Conservation (phyloP, 2,329 filamentous ascomycete genomes). For the Trichophaea hybrida region DNA sequence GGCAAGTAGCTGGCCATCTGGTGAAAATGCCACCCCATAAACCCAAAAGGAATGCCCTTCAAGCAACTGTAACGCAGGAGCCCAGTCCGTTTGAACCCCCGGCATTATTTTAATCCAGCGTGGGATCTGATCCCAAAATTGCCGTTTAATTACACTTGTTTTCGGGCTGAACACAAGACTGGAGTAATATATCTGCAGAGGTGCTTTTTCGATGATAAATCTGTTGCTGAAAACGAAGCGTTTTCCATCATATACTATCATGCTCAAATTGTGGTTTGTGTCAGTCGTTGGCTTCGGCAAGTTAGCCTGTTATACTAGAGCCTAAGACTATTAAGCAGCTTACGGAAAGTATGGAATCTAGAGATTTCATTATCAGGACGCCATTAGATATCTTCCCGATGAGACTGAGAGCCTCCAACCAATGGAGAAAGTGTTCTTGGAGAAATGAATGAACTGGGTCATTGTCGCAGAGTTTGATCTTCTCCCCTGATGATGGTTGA, state of each 20-base stretch:
- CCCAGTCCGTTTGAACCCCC: background rate
- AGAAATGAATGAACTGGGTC: slow-evolving; percentile 28
- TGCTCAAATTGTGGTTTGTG: too few species aligned
- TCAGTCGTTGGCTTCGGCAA: too few species aligned
- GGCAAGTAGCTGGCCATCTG: slow-evolving; percentile 76
- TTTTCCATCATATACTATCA: too few species aligned
- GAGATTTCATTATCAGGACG: too few species aligned
- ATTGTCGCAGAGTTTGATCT: background rate
- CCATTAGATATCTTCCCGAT: slow-evolving; percentile 27
- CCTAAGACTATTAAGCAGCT: too few species aligned
- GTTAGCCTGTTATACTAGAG: too few species aligned
- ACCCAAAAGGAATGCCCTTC: slow-evolving; percentile 88
- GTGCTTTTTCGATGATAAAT: background rate
- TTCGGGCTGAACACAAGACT: background rate
- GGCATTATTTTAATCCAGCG: background rate
- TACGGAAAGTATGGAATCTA: too few species aligned
- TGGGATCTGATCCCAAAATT: background rate
- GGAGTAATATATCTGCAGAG: background rate
- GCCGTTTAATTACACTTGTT: background rate
- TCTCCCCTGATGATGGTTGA: slow-evolving; percentile 19
- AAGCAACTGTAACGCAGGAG: slow-evolving; percentile 68
- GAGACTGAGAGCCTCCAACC: slow-evolving; percentile 33
- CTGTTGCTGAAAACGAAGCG: background rate
- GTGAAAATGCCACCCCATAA: slow-evolving; percentile 71
- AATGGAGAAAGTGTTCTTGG: slow-evolving; percentile 32